Conservation (phyloP, 2,329 filamentous ascomycete genomes). For the Xenoacremonium recifei region DNA sequence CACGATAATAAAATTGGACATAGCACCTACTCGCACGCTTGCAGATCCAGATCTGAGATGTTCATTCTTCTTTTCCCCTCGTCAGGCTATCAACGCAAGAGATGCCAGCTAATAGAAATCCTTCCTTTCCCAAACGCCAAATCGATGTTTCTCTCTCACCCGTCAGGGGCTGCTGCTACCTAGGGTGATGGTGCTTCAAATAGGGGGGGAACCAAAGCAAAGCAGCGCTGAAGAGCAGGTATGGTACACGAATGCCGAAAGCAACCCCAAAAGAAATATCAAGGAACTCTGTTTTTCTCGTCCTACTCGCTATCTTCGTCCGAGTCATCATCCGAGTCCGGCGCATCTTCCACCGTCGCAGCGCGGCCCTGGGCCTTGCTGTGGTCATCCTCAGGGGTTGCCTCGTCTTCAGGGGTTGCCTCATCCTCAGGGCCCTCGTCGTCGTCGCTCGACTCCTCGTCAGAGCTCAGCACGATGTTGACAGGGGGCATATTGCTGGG, state of each 20-base stretch:
- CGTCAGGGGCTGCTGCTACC: too few species aligned
- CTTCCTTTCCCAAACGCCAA: too few species aligned
- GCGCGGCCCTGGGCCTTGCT: constrained; percentile 45
- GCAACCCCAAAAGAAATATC: constrained; percentile 1
- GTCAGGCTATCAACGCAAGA: too few species aligned
- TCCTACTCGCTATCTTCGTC: constrained; percentile 19
- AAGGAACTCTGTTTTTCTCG: constrained; percentile 1
- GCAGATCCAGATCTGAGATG: too few species aligned
- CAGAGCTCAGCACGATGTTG: too few species aligned
- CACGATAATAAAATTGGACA: background rate
- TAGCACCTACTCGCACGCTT: background rate
- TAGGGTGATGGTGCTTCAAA: too few species aligned
- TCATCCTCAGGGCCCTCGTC: constrained; percentile 12
- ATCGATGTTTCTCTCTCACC: too few species aligned
- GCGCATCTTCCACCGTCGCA: constrained; percentile 47
- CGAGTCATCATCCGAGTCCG: constrained; percentile 33
- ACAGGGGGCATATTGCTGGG: too few species aligned
- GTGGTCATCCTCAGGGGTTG: constrained; percentile 12
- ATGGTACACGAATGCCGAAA: background rate
- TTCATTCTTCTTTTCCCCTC: too few species aligned
- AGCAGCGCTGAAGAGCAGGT: background rate
- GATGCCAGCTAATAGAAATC: too few species aligned
- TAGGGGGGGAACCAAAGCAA: background rate
- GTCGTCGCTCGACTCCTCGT: constrained; percentile 8
- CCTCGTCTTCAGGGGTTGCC: constrained; percentile 7